A percentile compares a stretch with the other conserved stretches of the same genome.
Conservation (phyloP, 2,329 filamentous ascomycete species). For the Pezicula radicicola region DNA sequence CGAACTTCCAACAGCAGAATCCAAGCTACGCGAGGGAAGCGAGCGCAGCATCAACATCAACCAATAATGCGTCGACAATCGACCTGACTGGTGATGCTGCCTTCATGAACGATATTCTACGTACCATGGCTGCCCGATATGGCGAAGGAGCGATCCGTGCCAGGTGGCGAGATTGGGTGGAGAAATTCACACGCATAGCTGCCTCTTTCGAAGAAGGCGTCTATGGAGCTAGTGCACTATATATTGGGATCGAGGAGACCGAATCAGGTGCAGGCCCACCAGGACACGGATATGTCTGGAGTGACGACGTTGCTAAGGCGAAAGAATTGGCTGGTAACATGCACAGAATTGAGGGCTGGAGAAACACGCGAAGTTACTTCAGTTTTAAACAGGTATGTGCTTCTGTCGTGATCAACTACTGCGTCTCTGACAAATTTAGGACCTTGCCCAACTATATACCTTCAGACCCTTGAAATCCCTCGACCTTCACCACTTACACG, state of each 20-base stretch:
- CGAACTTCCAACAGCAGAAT: slow-evolving; percentile 84
- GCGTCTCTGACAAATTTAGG: slow-evolving; percentile 38
- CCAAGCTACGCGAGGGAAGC: slow-evolving; percentile 50
- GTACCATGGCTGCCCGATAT: slow-evolving; percentile 79
- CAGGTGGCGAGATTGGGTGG: slow-evolving; percentile 94
- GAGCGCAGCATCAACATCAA: slow-evolving; percentile 31
- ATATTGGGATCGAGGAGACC: slow-evolving; percentile 75
- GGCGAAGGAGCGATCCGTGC: slow-evolving; percentile 87
- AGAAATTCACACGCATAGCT: slow-evolving; percentile 87
- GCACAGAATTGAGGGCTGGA: slow-evolving; percentile 93
- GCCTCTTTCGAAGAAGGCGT: slow-evolving; percentile 95
- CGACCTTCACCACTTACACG: slow-evolving; percentile 89
- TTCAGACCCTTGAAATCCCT: slow-evolving; percentile 71
- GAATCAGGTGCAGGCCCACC: slow-evolving; percentile 50
- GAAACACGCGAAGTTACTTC: slow-evolving; percentile 92
- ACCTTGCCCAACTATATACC: slow-evolving; percentile 62
- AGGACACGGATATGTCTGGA: slow-evolving; percentile 95
- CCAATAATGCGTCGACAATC: slow-evolving; percentile 25
- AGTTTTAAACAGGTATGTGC: slow-evolving; percentile 77
- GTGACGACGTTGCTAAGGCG: slow-evolving; percentile 75
- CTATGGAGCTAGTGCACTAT: slow-evolving; percentile 87
- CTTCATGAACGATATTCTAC: slow-evolving; percentile 84
- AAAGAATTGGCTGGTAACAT: slow-evolving; percentile 90
- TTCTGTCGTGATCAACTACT: slow-evolving; percentile 23
- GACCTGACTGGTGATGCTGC: slow-evolving; percentile 83